Conservation (phyloP, 768 basidiomycete genomes). For the Guyanaporus albipodus region DNA sequence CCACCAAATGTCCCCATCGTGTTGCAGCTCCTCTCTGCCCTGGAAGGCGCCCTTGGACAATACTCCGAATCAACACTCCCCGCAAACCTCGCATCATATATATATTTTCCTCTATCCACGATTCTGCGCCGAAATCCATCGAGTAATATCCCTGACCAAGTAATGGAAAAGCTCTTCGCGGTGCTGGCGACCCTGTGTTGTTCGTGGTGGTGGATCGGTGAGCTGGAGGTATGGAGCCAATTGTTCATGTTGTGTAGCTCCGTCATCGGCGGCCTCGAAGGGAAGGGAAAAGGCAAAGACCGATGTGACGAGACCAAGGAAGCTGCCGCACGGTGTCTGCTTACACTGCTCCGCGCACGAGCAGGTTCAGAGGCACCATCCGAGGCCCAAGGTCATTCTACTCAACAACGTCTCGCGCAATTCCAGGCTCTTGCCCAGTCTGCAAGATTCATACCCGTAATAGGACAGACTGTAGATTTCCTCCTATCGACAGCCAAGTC, state of each 20-base stretch:
- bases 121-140: slow-evolving; percentile 76
- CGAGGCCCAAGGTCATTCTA: slow-evolving; percentile 13
- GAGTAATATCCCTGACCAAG: slow-evolving; percentile 67
- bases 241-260: slow-evolving; percentile 73
- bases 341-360: slow-evolving; percentile 57
- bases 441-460: slow-evolving; percentile 60
- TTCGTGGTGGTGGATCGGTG: slow-evolving; percentile 85
- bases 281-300: slow-evolving; percentile 61
- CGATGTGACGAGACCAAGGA: slow-evolving; percentile 81
- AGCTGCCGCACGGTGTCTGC: slow-evolving; percentile 66
- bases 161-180: slow-evolving; percentile 70
- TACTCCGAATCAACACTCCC: slow-evolving; percentile 43
- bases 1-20: slow-evolving; percentile 47
- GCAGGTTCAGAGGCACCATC: slow-evolving; percentile 38
- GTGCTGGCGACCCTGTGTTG: slow-evolving; percentile 57
- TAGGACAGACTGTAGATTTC: slow-evolving; percentile 79
- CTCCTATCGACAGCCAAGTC: slow-evolving; percentile 61
- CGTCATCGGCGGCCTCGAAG: slow-evolving; percentile 59
- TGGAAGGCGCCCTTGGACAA: slow-evolving; percentile 46
- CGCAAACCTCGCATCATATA: slow-evolving; percentile 69
- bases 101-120: slow-evolving; percentile 83
- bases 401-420: slow-evolving; percentile 35
- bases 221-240: slow-evolving; percentile 75
- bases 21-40: slow-evolving; percentile 49
- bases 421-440: slow-evolving; percentile 40